A percentile compares a stretch with the other conserved stretches of the same genome.
Evolutionary conservation across 306 rosid genomes (phyloP).

Genomic region (Hippophae tibetana): DNA sequence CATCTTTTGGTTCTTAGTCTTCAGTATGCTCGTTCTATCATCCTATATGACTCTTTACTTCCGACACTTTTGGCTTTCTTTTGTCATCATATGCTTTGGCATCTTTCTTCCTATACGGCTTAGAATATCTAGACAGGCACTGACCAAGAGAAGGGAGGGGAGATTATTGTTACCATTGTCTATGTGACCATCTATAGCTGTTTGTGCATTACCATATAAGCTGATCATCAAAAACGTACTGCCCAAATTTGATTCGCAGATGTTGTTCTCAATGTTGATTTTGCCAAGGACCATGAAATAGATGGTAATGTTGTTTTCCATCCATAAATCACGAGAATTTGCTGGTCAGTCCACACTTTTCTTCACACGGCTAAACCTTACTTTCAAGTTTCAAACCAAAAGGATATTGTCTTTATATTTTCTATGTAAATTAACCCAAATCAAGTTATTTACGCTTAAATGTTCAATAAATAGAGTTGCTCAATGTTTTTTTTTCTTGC

Average conservation of each 20-base stretch:
- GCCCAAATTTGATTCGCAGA: not conserved
- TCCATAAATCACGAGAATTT: conserved; percentile 14
- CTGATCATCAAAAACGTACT: not conserved
- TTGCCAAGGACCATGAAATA: not conserved
- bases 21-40: conserved; percentile 24
- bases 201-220: not conserved
- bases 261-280: not conserved
- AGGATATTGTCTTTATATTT: conserved; percentile 2
- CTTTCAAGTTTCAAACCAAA: not conserved
- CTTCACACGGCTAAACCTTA: conserved; percentile 8
- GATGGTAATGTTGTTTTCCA: conserved; percentile 8
- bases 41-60: conserved; percentile 17
- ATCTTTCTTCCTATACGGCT: conserved; percentile 24
- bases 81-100: conserved; percentile 15
- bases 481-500: not conserved
- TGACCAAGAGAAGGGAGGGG: conserved; percentile 22
- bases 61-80: conserved; percentile 15
- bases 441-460: not conserved
- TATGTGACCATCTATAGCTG: conserved; percentile 15
- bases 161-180: conserved; percentile 19
- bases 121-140: conserved; percentile 20
- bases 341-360: not conserved
- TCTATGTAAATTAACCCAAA: conserved; percentile 3
- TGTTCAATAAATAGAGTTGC: not conserved
- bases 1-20: conserved; percentile 20